Evolutionary conservation across 148 eudicot genomes (phyloP), one percentile per base, ranked within the genome.

Genomic region (Limonium bicolor): DNA sequence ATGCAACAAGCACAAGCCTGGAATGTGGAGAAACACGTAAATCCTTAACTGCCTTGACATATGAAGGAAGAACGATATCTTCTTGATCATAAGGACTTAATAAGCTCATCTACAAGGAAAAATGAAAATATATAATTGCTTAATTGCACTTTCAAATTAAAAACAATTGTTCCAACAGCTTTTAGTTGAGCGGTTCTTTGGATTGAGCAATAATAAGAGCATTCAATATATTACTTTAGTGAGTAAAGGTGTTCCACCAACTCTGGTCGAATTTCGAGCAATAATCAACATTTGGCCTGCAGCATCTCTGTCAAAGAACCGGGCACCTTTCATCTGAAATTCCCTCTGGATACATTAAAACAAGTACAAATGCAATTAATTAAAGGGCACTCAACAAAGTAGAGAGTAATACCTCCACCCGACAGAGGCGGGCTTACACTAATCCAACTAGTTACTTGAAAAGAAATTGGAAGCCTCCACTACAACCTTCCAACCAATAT

Each of bases 291-390:
- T 33, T 51, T 77, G 62, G 63, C 59, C 55, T 32, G 61, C 45
- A 55, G 71, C 62, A 75, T 84, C 95, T 42, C 77, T 46, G 41
- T 84, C 97, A 66, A 90, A 74, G 46, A 62, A 48, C 22, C 86
- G 73, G 28, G 81, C 95, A 51, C 87, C 95, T 38, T 74, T 77
- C 44, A 84, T 38, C 49, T 16, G 69, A 44, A 72, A 40, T 45
- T 74, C 95, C 46, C 58, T 59, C 97, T 90, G 57, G 42, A 54
- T 24, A 9, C n/a, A 9, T 25, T 8, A 44, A 6, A 38, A 20
- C 19, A 45, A n/a, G n/a, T n/a, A n/a, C n/a, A n/a, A n/a, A n/a
- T n/a, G n/a, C n/a, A n/a, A n/a, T n/a, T n/a, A n/a, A n/a, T n/a
- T n/a, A n/a, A n/a, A n/a, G n/a, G n/a, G n/a, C n/a, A n/a, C n/a